phyloP scores from a whole-genome alignment of 1,284 basidiomycete genomes.

The Kwoniella shivajii region DNA sequence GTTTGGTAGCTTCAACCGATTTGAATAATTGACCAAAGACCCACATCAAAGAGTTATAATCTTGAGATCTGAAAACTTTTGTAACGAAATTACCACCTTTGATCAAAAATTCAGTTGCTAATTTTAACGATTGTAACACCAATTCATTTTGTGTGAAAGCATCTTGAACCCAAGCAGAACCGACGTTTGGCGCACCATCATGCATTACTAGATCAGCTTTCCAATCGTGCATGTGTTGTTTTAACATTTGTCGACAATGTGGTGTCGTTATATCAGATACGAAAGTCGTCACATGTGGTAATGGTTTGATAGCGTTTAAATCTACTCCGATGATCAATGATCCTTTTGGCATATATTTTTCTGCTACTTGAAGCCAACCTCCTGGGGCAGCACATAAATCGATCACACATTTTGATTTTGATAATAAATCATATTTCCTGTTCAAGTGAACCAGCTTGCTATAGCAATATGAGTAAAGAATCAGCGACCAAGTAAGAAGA shows the following conservation, averaged over 20 bases:
- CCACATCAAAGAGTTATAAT: constrained; percentile 99
- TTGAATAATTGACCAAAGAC: constrained; percentile 97
- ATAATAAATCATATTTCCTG: constrained; percentile 94
- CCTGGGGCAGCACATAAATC: constrained; percentile 99
- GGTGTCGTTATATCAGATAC: constrained; percentile 93
- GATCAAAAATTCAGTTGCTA: constrained; percentile 91
- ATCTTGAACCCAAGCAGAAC: constrained; percentile 99
- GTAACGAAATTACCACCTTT: constrained; percentile 97
- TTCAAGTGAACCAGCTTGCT: constrained; percentile 97
- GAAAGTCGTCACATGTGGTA: constrained; percentile 91
- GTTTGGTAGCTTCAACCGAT: constrained; percentile 98
- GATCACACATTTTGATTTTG: constrained; percentile 89
- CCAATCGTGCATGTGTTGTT: constrained; percentile 94
- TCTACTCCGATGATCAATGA: constrained; percentile 97
- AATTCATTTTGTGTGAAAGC: constrained; percentile 97
- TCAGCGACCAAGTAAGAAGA: no score
- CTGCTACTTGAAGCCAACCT: constrained; percentile 98
- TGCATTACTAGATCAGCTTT: constrained; percentile 99
- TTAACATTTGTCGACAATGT: constrained; percentile 84
- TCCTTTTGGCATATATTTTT: constrained; percentile 96
- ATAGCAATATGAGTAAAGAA: background rate
- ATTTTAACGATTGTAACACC: constrained; percentile 91
- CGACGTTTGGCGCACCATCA: constrained; percentile 99
- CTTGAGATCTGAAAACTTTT: constrained; percentile 97
- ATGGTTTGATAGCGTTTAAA: constrained; percentile 92